phyloP scores from a whole-genome alignment of 257 asterid species.

The Rauvolfia tetraphylla region DNA sequence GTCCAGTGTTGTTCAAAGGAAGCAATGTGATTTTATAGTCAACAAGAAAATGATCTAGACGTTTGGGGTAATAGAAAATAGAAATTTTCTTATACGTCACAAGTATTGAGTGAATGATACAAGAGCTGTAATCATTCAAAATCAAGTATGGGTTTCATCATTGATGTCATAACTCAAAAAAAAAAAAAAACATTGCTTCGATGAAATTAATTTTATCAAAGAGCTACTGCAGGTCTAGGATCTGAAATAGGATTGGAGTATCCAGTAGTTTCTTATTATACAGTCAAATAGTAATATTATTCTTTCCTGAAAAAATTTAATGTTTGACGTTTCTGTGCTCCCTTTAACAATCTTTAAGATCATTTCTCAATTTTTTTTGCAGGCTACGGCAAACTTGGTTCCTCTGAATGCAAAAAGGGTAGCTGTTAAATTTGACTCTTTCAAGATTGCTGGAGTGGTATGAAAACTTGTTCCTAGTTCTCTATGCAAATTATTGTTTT shows the following conservation, averaged over 20 bases:
- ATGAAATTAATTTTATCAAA: no score
- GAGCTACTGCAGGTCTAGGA: neutral
- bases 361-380: conserved; percentile 5
- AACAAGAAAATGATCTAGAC: no score
- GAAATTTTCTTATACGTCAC: no score
- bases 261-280: neutral
- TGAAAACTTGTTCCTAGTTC: conserved; percentile 14
- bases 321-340: neutral
- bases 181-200: no score
- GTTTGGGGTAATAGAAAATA: no score
- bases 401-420: conserved; percentile 50
- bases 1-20: no score
- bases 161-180: no score
- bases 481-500: neutral
- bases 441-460: conserved; percentile 66
- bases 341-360: neutral
- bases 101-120: no score
- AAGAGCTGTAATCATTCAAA: no score
- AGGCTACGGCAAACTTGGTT: conserved; percentile 71
- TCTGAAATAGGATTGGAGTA: neutral
- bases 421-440: conserved; percentile 62
- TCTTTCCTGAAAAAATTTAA: neutral
- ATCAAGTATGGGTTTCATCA: no score
- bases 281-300: neutral
- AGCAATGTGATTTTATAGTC: no score